These are phyloP conservation scores for Rugosomyces carneus DNA, from an alignment of 1,284 basidiomycete genomes.

Conservation along the genomic window DNA sequence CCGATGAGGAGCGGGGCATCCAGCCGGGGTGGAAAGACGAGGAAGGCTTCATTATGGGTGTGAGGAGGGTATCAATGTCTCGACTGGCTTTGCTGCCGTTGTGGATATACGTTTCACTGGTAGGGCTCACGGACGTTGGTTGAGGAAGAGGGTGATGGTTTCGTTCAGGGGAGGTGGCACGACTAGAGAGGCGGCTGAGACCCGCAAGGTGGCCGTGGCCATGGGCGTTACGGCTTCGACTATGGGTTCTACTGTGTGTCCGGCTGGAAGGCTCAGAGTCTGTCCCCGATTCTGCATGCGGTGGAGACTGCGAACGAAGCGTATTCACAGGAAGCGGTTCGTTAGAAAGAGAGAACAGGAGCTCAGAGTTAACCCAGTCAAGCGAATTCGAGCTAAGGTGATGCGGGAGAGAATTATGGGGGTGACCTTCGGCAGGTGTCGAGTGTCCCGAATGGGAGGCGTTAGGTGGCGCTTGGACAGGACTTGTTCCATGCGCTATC, in stretches of 20 bases:
- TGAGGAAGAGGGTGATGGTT: constrained; percentile 15
- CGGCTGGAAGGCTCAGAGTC: constrained; percentile 20
- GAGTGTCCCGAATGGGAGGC: constrained; percentile 24
- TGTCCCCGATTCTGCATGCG: constrained; percentile 12
- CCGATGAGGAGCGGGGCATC: constrained; percentile 13
- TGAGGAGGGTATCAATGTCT: constrained; percentile 47
- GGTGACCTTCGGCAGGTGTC: constrained; percentile 25
- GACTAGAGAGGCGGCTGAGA: constrained; percentile 40
- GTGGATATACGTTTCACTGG: constrained; percentile 48
- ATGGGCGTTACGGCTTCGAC: constrained; percentile 2
- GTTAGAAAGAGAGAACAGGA: constrained; percentile 59
- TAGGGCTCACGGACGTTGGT: constrained; percentile 16
- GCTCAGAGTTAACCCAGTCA: constrained; percentile 78
- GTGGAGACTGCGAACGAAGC: constrained; percentile 16
- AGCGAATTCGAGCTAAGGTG: constrained; percentile 41
- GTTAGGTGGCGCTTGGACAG: constrained; percentile 21
- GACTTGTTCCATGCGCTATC: constrained; percentile 37
- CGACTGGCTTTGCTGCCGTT: constrained; percentile 40
- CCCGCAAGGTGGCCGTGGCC: constrained; percentile 32
- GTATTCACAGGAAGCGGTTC: constrained; percentile 22
- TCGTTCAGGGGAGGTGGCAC: constrained; percentile 45
- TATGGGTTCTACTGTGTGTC: constrained; percentile 19
- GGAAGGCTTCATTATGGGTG: constrained; percentile 60
- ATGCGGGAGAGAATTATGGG: constrained; percentile 39
- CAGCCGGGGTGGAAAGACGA: constrained; percentile 29